A percentile compares a stretch with the other conserved stretches of the same genome.
phyloP scores from a whole-genome alignment of 1,284 basidiomycete species.

The Omphalotus olearius region DNA sequence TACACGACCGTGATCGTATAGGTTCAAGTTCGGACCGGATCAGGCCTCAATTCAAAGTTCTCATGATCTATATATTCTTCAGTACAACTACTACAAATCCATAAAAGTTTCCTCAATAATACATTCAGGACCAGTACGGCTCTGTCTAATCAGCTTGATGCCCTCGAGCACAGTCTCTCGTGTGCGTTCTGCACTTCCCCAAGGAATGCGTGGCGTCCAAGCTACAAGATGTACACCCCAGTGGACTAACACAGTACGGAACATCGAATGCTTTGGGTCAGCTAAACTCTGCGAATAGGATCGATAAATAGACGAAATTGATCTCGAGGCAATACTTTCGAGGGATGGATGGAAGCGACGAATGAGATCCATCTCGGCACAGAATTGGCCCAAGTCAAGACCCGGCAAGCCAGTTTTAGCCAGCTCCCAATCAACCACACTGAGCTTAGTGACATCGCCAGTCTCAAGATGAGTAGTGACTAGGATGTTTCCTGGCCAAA shows the following conservation, averaged over 20 bases:
- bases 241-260: conserved; percentile 33
- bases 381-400: conserved; percentile 56
- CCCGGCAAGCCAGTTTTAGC: conserved; percentile 46
- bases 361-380: conserved; percentile 49
- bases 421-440: conserved; percentile 59
- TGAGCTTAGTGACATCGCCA: conserved; percentile 33
- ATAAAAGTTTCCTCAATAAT: too few relatives aligned
- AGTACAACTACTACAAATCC: conserved; percentile 13
- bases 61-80: not conserved
- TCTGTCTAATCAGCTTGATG: conserved; percentile 35
- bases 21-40: conserved; percentile 7
- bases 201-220: conserved; percentile 38
- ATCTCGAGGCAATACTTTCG: conserved; percentile 25
- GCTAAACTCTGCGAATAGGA: conserved; percentile 29
- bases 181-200: conserved; percentile 41
- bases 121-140: conserved; percentile 25
- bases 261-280: conserved; percentile 17
- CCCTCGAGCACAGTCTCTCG: conserved; percentile 46
- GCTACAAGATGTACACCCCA: conserved; percentile 47
- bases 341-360: conserved; percentile 38
- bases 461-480: conserved; percentile 26
- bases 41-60: not conserved
- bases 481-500: conserved; percentile 64
- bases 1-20: conserved; percentile 14
- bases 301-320: conserved; percentile 38